phyloP scores from a whole-genome alignment of 495 filamentous ascomycete genomes.

The Neurospora sp. region DNA sequence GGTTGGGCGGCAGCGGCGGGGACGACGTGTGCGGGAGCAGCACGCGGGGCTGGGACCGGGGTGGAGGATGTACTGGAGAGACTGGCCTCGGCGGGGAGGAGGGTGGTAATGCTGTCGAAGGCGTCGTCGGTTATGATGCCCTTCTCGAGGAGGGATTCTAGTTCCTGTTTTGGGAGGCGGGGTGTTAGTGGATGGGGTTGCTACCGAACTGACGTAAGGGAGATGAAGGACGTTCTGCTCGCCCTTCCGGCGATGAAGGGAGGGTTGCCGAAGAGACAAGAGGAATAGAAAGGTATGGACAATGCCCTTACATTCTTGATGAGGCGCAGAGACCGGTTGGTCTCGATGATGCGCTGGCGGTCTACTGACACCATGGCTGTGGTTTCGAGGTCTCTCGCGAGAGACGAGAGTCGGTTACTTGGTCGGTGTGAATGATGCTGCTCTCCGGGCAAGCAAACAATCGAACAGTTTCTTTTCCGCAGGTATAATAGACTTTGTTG shows the following conservation, averaged over 20 bases:
- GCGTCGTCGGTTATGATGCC: slow-evolving; percentile 60
- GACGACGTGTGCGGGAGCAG: slow-evolving; percentile 21
- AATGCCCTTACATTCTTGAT: slow-evolving; percentile 62
- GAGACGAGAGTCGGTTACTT: not conserved
- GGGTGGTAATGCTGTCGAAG: slow-evolving; percentile 57
- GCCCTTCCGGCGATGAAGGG: not conserved
- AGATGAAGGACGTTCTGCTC: not conserved
- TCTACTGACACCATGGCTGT: slow-evolving; percentile 31
- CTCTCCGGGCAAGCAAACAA: not conserved
- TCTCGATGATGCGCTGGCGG: slow-evolving; percentile 42
- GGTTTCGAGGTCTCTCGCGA: not conserved
- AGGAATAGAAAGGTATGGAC: not conserved
- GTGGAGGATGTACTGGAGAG: slow-evolving; percentile 35
- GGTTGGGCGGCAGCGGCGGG: slow-evolving; percentile 25
- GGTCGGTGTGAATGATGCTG: not conserved
- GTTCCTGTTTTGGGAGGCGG: slow-evolving; percentile 50
- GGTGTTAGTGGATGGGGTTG: not conserved
- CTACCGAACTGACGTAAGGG: not conserved
- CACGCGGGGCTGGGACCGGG: slow-evolving; percentile 15
- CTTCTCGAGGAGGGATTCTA: slow-evolving; percentile 78
- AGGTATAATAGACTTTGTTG: not conserved
- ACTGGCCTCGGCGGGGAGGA: slow-evolving; percentile 60
- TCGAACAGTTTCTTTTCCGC: not conserved
- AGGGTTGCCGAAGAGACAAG: not conserved
- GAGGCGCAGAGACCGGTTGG: slow-evolving; percentile 73